Percentiles rank a stretch among this genome's conserved stretches.
Evolutionary conservation across 2,329 filamentous ascomycete species (phyloP).

Genomic region (Hypoxylon sp.): DNA sequence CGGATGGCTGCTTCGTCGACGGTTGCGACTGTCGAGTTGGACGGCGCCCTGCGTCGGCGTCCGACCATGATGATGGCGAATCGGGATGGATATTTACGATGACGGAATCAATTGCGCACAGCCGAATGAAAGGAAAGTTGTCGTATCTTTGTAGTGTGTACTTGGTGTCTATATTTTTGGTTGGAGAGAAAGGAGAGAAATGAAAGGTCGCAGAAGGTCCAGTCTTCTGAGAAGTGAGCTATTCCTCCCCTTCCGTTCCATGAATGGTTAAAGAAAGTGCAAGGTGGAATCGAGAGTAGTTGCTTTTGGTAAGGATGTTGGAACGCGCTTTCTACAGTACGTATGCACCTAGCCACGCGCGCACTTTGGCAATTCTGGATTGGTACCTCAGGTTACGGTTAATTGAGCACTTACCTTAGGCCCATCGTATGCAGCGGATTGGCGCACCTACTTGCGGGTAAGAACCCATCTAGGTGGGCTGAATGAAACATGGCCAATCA

Average conservation of each 20-base stretch:
- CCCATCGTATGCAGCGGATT: neutral
- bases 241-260: neutral
- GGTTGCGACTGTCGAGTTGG: conserved; percentile 61
- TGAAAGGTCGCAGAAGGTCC: neutral
- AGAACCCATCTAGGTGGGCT: conserved; percentile 20
- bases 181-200: neutral
- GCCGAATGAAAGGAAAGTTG: conserved; percentile 38
- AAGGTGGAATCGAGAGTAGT: neutral
- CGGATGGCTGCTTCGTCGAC: conserved; percentile 54
- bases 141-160: neutral
- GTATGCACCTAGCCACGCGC: conserved; percentile 25
- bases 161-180: neutral
- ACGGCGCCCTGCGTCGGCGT: conserved; percentile 56
- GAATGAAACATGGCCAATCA: conserved; percentile 25
- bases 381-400: conserved; percentile 15
- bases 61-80: conserved; percentile 53
- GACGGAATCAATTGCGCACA: conserved; percentile 51
- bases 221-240: neutral
- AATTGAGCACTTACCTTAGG: conserved; percentile 4
- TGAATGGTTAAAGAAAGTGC: neutral
- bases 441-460: conserved; percentile 8
- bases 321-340: conserved; percentile 29
- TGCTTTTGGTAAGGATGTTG: conserved; percentile 17
- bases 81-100: conserved; percentile 4
- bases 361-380: neutral